Evolutionary conservation across 2,329 filamentous ascomycete genomes (phyloP), one percentile per base, ranked within the genome.

Genomic region (Penicillium thymicola): DNA sequence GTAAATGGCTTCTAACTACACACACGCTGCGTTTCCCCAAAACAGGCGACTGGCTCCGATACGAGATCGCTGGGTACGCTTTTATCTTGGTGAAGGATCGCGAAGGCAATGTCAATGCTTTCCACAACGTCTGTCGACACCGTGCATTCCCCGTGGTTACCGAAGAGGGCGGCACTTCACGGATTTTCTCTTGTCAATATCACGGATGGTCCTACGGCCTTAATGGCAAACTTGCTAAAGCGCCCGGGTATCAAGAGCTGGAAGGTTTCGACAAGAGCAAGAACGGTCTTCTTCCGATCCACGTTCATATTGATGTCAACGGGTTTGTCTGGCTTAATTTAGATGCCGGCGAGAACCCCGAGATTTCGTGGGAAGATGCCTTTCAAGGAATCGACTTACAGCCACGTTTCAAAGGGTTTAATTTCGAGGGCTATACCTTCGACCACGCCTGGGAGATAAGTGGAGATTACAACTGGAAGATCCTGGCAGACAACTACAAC

Each of bases 31-130:
- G 83, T 47, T 71, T 86, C 27, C 65, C 70, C 55, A 79, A 83
- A 47, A 63, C 75, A 7, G 85, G 84, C 5, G 83, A 85, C 69
- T 87, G 78, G 72, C 71, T 84, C 13, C 76, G 77, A 34, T 86
- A 78, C 61, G 75, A 80, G n/a, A 73, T 84, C 5, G 82, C 83
- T 7, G 82, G 79, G 13, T 85, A 81, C 69, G 75, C 82, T 25
- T 82, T 86, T 67, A 72, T 86, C 62, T 68, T 85, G 11, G 73
- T 77, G 51, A 72, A 71, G 16, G 81, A 84, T 64, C 76, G 79
- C 27, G 71, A 79, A 9, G 78, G 78, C 10, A 76, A 77, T 6
- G 79, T 85, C 69, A 81, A 83, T 42, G 64, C 62, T 13, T 65
- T 65, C 42, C 64, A 65, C 32, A 65, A 65, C 25, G 45, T 65